Conservation (phyloP, 495 filamentous ascomycete genomes). For the Haplographium delicatum region DNA sequence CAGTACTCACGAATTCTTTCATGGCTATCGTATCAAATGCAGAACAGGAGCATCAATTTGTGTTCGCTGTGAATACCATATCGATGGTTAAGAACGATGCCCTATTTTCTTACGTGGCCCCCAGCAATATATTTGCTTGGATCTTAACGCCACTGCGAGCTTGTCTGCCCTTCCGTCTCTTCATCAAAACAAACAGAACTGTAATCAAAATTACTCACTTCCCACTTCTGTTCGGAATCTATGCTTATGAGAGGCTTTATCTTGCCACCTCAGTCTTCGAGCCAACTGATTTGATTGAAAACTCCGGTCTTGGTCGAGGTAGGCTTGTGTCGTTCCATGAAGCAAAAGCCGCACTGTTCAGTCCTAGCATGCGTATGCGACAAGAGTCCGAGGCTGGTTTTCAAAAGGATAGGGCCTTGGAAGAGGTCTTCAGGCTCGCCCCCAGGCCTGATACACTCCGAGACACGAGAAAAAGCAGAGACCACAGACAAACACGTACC, state of each 20-base stretch:
- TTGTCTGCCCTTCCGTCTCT: constrained; percentile 69
- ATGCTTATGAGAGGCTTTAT: constrained; percentile 74
- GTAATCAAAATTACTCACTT: constrained; percentile 89
- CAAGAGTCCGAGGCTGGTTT: constrained; percentile 79
- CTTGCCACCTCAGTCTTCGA: constrained; percentile 66
- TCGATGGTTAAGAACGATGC: constrained; percentile 96
- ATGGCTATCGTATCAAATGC: constrained; percentile 91
- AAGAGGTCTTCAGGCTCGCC: constrained; percentile 74
- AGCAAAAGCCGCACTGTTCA: constrained; percentile 54
- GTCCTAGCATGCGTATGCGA: constrained; percentile 59
- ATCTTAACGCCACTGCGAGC: constrained; percentile 73
- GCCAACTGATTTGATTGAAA: constrained; percentile 64
- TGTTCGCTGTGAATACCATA: constrained; percentile 90
- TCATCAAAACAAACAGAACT: constrained; percentile 74
- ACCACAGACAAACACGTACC: constrained; percentile 62
- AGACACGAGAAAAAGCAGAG: constrained; percentile 33
- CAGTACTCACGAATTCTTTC: constrained; percentile 88
- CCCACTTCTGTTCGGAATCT: constrained; percentile 79
- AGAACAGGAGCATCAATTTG: constrained; percentile 87
- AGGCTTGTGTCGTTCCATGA: constrained; percentile 50
- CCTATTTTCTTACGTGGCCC: constrained; percentile 85
- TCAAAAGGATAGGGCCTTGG: constrained; percentile 85
- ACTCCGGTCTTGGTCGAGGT: constrained; percentile 30
- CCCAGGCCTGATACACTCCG: constrained; percentile 31
- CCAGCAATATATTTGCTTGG: constrained; percentile 86